Evolutionary conservation across 2,329 filamentous ascomycete species (phyloP).

Genomic region (Cercospora sp.): DNA sequence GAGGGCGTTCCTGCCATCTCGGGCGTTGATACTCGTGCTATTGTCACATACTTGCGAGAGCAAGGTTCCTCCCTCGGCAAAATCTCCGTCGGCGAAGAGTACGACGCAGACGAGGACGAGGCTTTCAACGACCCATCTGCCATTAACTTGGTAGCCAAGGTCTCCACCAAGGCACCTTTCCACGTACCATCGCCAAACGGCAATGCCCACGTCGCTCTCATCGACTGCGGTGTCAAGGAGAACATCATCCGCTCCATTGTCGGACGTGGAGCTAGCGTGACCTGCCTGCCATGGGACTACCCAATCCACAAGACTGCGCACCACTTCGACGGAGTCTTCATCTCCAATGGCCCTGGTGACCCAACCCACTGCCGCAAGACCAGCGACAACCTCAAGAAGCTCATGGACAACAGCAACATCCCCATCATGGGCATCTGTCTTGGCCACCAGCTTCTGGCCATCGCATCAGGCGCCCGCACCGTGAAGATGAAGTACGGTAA

Average conservation of each 20-base stretch:
- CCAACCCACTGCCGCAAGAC: constrained; percentile 95
- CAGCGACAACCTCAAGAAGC: constrained; percentile 83
- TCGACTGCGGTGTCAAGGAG: constrained; percentile 99
- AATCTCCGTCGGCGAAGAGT: constrained; percentile 94
- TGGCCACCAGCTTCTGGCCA: constrained; percentile 90
- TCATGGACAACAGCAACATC: constrained; percentile 88
- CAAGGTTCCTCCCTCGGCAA: constrained; percentile 93
- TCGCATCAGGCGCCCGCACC: constrained; percentile 83
- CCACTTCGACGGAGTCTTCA: constrained; percentile 98
- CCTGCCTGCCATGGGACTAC: constrained; percentile 94
- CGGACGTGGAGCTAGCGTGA: constrained; percentile 85
- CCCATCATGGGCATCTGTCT: constrained; percentile 98
- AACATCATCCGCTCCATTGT: constrained; percentile 97
- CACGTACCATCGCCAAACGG: constrained; percentile 84
- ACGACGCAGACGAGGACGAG: constrained; percentile 97
- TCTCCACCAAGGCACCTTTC: constrained; percentile 98
- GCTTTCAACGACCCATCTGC: constrained; percentile 91
- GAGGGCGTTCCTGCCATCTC: constrained; percentile 96
- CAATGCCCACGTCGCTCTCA: constrained; percentile 84
- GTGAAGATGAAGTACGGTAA: constrained; percentile 99
- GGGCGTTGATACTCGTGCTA: constrained; percentile 93
- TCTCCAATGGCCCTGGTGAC: constrained; percentile 97
- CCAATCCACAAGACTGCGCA: constrained; percentile 97
- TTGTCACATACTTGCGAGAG: constrained; percentile 94
- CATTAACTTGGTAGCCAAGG: constrained; percentile 93